Base-by-base conservation (phyloP, 2,329 filamentous ascomycete species). In the Phialophora chinensis region DNA sequence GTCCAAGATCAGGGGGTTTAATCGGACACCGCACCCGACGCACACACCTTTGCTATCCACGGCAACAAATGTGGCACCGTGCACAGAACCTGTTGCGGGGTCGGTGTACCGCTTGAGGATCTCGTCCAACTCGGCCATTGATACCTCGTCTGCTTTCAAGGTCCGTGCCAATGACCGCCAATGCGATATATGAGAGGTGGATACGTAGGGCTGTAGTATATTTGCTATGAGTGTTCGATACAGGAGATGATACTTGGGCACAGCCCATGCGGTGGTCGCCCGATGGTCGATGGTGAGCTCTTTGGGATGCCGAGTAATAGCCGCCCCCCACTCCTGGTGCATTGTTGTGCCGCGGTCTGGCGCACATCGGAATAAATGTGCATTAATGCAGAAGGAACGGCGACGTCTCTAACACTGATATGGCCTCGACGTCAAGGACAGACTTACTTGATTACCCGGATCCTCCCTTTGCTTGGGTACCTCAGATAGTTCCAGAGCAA, bases 51-150 rank as follows among this genome's bases (percentile, higher is more conserved):
- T 61, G 14, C 55, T 56, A 35, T 66, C 63, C 7, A 66, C 57
- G 17, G 63, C 63, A 12, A 61, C 31, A 20, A 66, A 66, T 27
- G 57, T 66, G 33, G 57, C 63, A 2, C 63, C 63, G 31, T 66
- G 63, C 12, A 66, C 29, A 27, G 31, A 35, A 20, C 63, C 63
- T 14, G 63, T 62, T 31, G 47, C 20, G 38, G 63, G 58, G 42
- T 66, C 63, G 8, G 63, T 66, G 47, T 60, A 66, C 50, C 44
- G 49, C 50, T 55, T 60, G 31, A 66, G 38, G 31, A 66, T 66
- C n/a, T 60, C 58, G 23, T 66, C 58, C n/a, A 65, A 20, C 23
- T 66, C 63, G 33, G 63, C 57, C 58, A 56, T 61, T 55, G 29
- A 17, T 20, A 55, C 17, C 29, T 55, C 17, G 23, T 11, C 25